Evolutionary conservation across 1,284 basidiomycete species (phyloP).

Genomic region (Pterulicium gracile): DNA sequence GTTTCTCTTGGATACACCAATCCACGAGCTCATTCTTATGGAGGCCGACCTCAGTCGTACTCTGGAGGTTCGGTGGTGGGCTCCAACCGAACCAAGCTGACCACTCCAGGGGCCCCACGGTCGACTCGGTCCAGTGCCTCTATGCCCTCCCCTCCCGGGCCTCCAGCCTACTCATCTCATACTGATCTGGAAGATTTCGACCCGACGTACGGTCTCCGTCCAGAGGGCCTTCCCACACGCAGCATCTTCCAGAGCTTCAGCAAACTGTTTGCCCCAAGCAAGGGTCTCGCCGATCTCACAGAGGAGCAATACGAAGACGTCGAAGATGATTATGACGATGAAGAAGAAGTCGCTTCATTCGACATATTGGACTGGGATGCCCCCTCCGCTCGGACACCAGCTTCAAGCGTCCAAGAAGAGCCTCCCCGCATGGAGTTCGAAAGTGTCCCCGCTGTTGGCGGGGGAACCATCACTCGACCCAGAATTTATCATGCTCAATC

Average conservation of each 20-base stretch:
- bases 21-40: no score
- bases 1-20: neutral
- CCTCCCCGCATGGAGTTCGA: constrained; percentile 15
- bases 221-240: constrained; percentile 75
- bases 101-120: no score
- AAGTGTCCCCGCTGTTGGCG: constrained; percentile 51
- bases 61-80: neutral
- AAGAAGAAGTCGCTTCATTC: constrained; percentile 43
- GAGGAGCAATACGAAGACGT: constrained; percentile 50
- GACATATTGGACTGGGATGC: constrained; percentile 64
- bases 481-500: constrained; percentile 67
- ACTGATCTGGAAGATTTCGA: constrained; percentile 84
- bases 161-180: neutral
- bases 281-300: constrained; percentile 69
- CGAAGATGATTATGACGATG: constrained; percentile 30
- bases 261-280: constrained; percentile 55
- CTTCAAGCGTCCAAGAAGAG: constrained; percentile 9
- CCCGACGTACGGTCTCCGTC: constrained; percentile 94
- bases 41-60: neutral
- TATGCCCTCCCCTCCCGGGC: neutral
- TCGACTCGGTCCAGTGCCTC: no score
- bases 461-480: constrained; percentile 59
- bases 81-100: neutral
- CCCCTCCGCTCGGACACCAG: constrained; percentile 18
- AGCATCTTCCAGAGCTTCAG: constrained; percentile 63